A percentile compares a stretch with the other conserved stretches of the same genome.
Conservation (phyloP, 1,139 yeast species). For the Kluyveromyces sp. region DNA sequence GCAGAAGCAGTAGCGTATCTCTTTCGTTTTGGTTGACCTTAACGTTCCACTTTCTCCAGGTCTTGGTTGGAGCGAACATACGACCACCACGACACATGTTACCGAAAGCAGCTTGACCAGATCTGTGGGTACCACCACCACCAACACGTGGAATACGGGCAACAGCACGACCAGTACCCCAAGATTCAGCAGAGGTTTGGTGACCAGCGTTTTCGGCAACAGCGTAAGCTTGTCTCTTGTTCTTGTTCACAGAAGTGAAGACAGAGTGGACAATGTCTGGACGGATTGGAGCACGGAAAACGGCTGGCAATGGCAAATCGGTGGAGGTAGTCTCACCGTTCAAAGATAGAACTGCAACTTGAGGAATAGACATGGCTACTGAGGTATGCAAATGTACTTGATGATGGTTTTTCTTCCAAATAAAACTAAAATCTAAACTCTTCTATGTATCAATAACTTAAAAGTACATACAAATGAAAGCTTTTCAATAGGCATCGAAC, state of each 20-base stretch:
- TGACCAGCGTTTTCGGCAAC: conserved; percentile 99
- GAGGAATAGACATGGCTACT: conserved; percentile 76
- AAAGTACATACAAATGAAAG: too few species aligned
- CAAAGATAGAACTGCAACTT: conserved; percentile 89
- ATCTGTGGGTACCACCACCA: conserved; percentile 99
- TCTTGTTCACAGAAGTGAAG: conserved; percentile 97
- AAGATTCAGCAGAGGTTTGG: conserved; percentile 99
- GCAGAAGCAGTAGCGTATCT: conserved; percentile 99
- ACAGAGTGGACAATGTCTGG: conserved; percentile 99
- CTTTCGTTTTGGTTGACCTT: conserved; percentile 99
- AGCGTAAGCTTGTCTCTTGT: conserved; percentile 99
- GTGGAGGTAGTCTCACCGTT: conserved; percentile 81
- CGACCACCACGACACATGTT: conserved; percentile 99
- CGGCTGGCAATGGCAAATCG: conserved; percentile 94
- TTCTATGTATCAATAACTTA: background rate
- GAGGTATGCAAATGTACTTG: conserved; percentile 2
- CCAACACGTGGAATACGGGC: conserved; percentile 99
- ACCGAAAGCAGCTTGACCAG: conserved; percentile 99
- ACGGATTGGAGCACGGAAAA: conserved; percentile 99
- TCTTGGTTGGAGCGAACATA: conserved; percentile 99
- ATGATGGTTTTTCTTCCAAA: background rate
- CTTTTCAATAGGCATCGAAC: background rate
- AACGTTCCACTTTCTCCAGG: conserved; percentile 99
- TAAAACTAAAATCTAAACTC: background rate
- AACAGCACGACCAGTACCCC: conserved; percentile 99